Base-by-base conservation (phyloP, 768 basidiomycete genomes). In the Leucocoprinus leucothites region DNA sequence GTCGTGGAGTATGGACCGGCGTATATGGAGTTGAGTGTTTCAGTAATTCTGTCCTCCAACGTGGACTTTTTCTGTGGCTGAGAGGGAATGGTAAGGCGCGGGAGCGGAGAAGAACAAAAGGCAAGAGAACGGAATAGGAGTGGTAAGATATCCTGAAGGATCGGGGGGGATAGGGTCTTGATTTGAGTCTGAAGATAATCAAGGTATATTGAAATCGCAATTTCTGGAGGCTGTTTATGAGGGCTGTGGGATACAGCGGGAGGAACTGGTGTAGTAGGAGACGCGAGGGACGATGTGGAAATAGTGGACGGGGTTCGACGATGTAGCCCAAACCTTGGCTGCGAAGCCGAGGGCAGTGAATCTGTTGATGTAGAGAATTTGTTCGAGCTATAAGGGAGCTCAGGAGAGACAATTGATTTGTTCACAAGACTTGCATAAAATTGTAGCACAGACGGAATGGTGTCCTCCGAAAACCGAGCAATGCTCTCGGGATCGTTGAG, bases 51-150 rank as follows among this genome's bases (percentile, higher is more conserved):
- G 31, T 81, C 80, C 61, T 90, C 87, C 14, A 74, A 66, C 0
- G 69, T 68, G 16, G 68, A 60, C 40, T 67, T 67, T 56, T 68
- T 71, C 56, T 66, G 56, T 51, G 73, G 63, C 35, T 77, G 65
- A 57, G 65, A 65, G 48, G 73, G 73, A 40, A 89, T 72, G 4
- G 86, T 82, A 9, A 92, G 70, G 7, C 86, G 81, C 38, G 89
- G 86, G 14, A 92, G 77, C 1, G 87, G 82, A 2, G 82, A 78
- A 3, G 82, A 74, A 63, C 81, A 87, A 61, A 81, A 84, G 1
- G 85, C 82, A 21, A 88, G 75, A 19, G 79, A 80, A 16, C 86
- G 83, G 63, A 90, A 87, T n/a, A 92, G 79, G 31, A 87, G 73
- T 0, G 87, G 85, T n/a, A 91, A 72, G 50, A 91, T 82, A 34